Base-by-base conservation (phyloP, 164 flowering plant species). In the Houttuynia cordata region DNA sequence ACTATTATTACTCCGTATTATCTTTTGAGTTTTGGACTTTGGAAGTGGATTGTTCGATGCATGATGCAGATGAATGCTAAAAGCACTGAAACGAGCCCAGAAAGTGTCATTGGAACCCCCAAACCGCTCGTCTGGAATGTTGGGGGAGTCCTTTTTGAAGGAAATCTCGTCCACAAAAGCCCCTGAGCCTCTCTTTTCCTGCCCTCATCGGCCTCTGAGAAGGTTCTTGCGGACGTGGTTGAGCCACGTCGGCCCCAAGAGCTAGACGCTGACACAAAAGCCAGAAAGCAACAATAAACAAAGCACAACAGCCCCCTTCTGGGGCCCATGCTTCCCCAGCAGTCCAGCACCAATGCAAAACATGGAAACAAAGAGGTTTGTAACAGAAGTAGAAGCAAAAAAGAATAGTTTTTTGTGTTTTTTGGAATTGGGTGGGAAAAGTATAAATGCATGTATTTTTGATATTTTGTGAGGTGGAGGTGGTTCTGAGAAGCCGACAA, bases 391-490 rank as follows among this genome's bases (percentile, higher is more conserved):
- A n/a, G n/a, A n/a, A n/a, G n/a, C n/a, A n/a, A n/a, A n/a, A n/a
- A n/a, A n/a, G n/a, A n/a, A n/a, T n/a, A n/a, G n/a, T n/a, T n/a
- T n/a, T n/a, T n/a, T n/a, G n/a, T n/a, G n/a, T n/a, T 45, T 17
- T 41, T 37, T 24, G 20, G 18, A 56, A 56, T 25, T 13, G 34
- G 34, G 41, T n/a, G 20, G 59, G n/a, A n/a, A 25, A 56, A 56
- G 59, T 56, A 17, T 17, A 53, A 23, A 23, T 23, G 22, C 10
- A 20, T 20, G 13, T n/a, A n/a, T n/a, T n/a, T 20, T 7, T 4
- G 22, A 18, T 0, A 58, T 61, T 72, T 70, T 73, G 52, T 76
- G 73, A 68, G 79, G 79, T 59, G 62, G 73, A 64, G 74, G 56
- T 56, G 67, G 41, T 63, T 64, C 50, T 39, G 58, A 19, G n/a